Evolutionary conservation across 2,329 filamentous ascomycete species (phyloP).

Genomic region (Chrysosporium queenslandicum): DNA sequence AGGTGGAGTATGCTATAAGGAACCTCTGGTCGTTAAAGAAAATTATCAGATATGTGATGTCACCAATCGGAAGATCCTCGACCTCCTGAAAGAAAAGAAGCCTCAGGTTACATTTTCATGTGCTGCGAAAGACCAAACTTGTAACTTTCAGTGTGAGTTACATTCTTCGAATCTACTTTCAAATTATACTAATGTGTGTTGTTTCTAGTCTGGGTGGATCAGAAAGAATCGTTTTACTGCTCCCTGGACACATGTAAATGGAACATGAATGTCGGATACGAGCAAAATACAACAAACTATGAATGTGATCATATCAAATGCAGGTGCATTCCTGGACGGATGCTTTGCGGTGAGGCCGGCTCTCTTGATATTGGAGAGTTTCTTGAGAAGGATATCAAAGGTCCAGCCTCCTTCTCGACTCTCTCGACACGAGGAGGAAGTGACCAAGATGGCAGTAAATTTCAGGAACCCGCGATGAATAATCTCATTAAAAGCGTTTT

Average conservation of each 20-base stretch:
- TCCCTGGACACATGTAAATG: constrained; percentile 72
- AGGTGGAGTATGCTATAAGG: constrained; percentile 82
- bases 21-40: constrained; percentile 80
- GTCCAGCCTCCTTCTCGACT: constrained; percentile 76
- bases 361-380: constrained; percentile 91
- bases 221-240: constrained; percentile 93
- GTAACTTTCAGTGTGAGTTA: constrained; percentile 82
- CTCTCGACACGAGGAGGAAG: constrained; percentile 45
- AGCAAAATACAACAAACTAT: constrained; percentile 73
- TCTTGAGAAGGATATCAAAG: constrained; percentile 68
- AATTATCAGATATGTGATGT: constrained; percentile 98
- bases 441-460: constrained; percentile 63
- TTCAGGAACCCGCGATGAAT: constrained; percentile 88
- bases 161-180: not conserved
- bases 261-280: constrained; percentile 55
- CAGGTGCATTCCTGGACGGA: constrained; percentile 77
- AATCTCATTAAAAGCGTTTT: constrained; percentile 79
- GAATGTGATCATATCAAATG: constrained; percentile 76
- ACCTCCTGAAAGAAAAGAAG: constrained; percentile 71
- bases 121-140: constrained; percentile 60
- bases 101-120: constrained; percentile 95
- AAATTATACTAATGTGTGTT: constrained; percentile 15
- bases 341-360: constrained; percentile 85
- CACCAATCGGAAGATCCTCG: constrained; percentile 86
- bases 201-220: constrained; percentile 76